Evolutionary conservation across 768 basidiomycete species (phyloP).

Genomic region (Dentipellis sp.): DNA sequence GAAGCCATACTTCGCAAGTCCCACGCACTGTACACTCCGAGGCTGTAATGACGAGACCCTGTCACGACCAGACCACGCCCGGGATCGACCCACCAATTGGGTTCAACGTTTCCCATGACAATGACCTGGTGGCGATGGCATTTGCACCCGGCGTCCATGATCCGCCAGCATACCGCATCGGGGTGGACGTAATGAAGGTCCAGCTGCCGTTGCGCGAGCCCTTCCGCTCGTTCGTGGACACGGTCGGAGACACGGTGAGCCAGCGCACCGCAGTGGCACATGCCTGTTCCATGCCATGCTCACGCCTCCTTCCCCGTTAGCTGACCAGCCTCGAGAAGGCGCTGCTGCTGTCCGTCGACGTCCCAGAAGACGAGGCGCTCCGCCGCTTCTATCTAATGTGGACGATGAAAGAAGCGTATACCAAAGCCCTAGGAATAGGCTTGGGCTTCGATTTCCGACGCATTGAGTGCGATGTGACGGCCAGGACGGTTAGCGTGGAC

Average conservation of each 20-base stretch:
- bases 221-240: slow-evolving; percentile 51
- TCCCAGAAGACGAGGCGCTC: slow-evolving; percentile 42
- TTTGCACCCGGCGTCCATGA: slow-evolving; percentile 37
- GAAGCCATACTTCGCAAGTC: slow-evolving; percentile 70
- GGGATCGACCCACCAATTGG: slow-evolving; percentile 46
- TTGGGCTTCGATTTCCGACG: slow-evolving; percentile 76
- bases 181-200: slow-evolving; percentile 79
- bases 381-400: slow-evolving; percentile 72
- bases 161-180: slow-evolving; percentile 48
- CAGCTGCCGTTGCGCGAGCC: slow-evolving; percentile 49
- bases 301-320: slow-evolving; percentile 16
- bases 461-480: slow-evolving; percentile 56
- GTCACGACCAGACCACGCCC: slow-evolving; percentile 31
- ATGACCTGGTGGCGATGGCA: slow-evolving; percentile 60
- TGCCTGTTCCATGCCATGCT: slow-evolving; percentile 1
- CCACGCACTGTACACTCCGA: neutral
- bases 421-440: slow-evolving; percentile 78
- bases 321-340: slow-evolving; percentile 30
- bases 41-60: neutral
- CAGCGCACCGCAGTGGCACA: neutral
- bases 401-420: slow-evolving; percentile 90
- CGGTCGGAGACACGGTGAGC: slow-evolving; percentile 56
- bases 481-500: slow-evolving; percentile 50
- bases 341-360: slow-evolving; percentile 22
- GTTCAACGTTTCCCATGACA: slow-evolving; percentile 81